Evolutionary conservation across 345 rosid species (phyloP).

Genomic region (Linum usitatissimum): DNA sequence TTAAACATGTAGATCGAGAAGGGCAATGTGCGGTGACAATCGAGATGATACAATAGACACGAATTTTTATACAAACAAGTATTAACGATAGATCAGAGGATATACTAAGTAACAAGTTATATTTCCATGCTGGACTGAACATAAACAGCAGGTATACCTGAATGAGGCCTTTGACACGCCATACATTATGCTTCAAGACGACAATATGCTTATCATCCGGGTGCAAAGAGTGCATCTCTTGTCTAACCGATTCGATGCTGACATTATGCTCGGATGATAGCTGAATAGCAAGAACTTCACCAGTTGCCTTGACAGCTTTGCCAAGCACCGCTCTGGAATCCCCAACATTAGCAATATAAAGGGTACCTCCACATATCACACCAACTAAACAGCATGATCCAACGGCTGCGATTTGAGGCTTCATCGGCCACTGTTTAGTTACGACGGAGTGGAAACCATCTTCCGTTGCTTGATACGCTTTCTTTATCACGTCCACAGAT

Average conservation of each 20-base stretch:
- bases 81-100: no score
- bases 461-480: slow-evolving; percentile 27
- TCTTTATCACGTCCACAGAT: slow-evolving; percentile 22
- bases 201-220: slow-evolving; percentile 25
- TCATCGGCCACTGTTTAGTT: slow-evolving; percentile 26
- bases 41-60: no score
- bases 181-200: slow-evolving; percentile 26
- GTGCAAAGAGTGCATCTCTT: slow-evolving; percentile 27
- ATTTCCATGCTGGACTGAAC: not conserved
- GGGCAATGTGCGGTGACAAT: not conserved
- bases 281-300: slow-evolving; percentile 26
- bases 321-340: slow-evolving; percentile 28
- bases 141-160: slow-evolving; percentile 12
- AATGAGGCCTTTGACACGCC: slow-evolving; percentile 30
- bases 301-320: slow-evolving; percentile 20
- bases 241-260: slow-evolving; percentile 24
- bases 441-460: slow-evolving; percentile 30
- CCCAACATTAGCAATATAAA: slow-evolving; percentile 24
- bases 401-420: slow-evolving; percentile 29
- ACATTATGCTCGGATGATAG: slow-evolving; percentile 26
- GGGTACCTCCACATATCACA: slow-evolving; percentile 18
- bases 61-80: no score
- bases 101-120: not conserved
- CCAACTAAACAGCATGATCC: slow-evolving; percentile 27
- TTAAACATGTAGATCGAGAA: not conserved